Evolutionary conservation across 805 yeast genomes (phyloP), one percentile per base, ranked within the genome.

Genomic region (Sugiyamaella marilandica): DNA sequence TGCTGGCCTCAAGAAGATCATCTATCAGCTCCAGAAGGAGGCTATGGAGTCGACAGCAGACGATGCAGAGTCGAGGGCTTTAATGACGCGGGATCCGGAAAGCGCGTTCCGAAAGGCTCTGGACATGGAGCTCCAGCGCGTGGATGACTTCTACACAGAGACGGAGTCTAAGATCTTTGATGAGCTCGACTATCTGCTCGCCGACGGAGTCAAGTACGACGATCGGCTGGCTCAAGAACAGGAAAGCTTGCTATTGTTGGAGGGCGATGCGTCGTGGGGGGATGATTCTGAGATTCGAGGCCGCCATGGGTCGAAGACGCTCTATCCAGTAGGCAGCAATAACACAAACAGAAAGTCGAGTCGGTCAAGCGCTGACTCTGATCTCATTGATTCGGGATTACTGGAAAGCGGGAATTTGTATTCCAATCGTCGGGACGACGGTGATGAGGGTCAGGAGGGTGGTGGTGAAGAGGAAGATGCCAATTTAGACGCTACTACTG

Each of bases 21-120:
- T 91, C 29, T 92, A 91, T 68, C 75, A 83, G 14, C 74, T 92
- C 45, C 97, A 94, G 65, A 77, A 91, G 62, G 89, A 86, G 50
- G 62, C 70, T 19, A 59, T 64, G 35, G 62, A 67, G 5, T 56
- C 57, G n/a, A 61, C 60, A 14, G 62, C 60, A 18, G 60, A 55
- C 8, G 66, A 55, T 26, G 61, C 52, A 21, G 66, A 62, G 24
- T 48, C 51, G 59, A 68, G 9, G 59, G 67, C 56, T 59, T 69
- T 57, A 70, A 70, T 53, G 63, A 68, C 53, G 61, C 65, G 69
- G 2, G 82, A 81, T 54, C 83, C 87, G 5, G 70, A 78, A 1
- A 69, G 68, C 16, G 80, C 81, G n/a, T 92, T 91, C 61, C 62
- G 72, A 1, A 75, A 81, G 16, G 92, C 94, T 1, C 72, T 94